phyloP scores from a whole-genome alignment of 495 filamentous ascomycete genomes.

The Endocarpon pusillum region DNA sequence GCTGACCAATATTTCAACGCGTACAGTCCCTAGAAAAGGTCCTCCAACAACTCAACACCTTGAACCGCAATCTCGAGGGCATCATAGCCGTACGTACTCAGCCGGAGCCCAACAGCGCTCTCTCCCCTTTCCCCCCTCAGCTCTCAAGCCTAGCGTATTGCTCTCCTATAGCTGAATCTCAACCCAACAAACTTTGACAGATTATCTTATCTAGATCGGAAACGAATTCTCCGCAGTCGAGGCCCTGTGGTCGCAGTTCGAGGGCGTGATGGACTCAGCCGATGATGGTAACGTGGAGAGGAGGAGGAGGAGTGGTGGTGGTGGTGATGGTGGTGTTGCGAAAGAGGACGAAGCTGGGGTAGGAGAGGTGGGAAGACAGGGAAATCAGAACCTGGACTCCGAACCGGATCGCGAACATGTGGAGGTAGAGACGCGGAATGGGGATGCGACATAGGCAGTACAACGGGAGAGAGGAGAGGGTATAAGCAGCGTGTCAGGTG shows the following conservation, averaged over 20 bases:
- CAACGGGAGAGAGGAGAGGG: too few relatives aligned
- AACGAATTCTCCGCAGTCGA: constrained; percentile 97
- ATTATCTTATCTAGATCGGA: constrained; percentile 77
- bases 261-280: constrained; percentile 72
- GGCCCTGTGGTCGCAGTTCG: constrained; percentile 91
- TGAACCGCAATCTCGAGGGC: constrained; percentile 83
- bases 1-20: too few relatives aligned
- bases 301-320: constrained; percentile 7
- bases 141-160: too few relatives aligned
- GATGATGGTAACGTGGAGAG: constrained; percentile 37
- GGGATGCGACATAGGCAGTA: constrained; percentile 8
- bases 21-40: constrained; percentile 79
- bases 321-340: constrained; percentile 13
- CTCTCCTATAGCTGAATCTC: too few relatives aligned
- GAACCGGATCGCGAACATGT: too few relatives aligned
- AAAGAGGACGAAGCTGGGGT: constrained; percentile 9
- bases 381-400: background rate
- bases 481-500: too few relatives aligned
- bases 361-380: constrained; percentile 3
- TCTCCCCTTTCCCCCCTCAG: too few relatives aligned
- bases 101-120: too few relatives aligned
- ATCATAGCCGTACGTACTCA: constrained; percentile 69
- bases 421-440: constrained; percentile 2
- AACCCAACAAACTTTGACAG: too few relatives aligned
- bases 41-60: constrained; percentile 85